Conservation (phyloP, 495 filamentous ascomycete genomes). For the Tuber umbilicatum region DNA sequence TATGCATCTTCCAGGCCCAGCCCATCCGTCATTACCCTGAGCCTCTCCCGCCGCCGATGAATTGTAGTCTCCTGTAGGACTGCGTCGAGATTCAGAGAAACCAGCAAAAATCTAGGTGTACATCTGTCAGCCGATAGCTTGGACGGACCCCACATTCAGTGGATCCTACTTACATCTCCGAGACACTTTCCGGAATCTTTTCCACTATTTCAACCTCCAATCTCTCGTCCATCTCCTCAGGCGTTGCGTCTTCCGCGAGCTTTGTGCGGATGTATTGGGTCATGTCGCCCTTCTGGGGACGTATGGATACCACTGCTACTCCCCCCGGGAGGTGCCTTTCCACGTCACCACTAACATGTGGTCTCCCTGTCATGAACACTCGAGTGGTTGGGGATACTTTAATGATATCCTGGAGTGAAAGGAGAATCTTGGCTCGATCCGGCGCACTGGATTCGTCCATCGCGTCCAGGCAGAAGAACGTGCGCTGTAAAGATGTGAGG, state of each 20-base stretch:
- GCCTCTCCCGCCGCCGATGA: not conserved
- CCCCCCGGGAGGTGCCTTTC: too few relatives aligned
- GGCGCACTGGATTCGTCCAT: too few relatives aligned
- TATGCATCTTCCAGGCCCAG: not conserved
- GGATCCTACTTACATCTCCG: not conserved
- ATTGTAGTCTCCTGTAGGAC: not conserved
- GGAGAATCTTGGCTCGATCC: too few relatives aligned
- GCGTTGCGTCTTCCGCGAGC: not conserved
- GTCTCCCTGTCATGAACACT: too few relatives aligned
- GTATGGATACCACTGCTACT: too few relatives aligned
- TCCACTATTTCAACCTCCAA: not conserved
- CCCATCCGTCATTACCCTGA: not conserved
- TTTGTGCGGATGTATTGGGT: not conserved
- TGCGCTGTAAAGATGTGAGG: too few relatives aligned
- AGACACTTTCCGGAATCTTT: not conserved
- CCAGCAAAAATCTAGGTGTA: not conserved
- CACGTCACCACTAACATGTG: too few relatives aligned
- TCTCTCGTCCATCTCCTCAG: not conserved
- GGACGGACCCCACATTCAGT: not conserved
- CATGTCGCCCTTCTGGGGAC: not conserved
- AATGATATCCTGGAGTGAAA: too few relatives aligned
- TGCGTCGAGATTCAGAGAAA: not conserved
- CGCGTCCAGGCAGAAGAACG: too few relatives aligned
- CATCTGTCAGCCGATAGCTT: not conserved
- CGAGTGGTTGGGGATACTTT: too few relatives aligned